These are phyloP conservation scores for Cucurbita moschata DNA, from an alignment of 306 rosid species.

Conservation along the genomic window DNA sequence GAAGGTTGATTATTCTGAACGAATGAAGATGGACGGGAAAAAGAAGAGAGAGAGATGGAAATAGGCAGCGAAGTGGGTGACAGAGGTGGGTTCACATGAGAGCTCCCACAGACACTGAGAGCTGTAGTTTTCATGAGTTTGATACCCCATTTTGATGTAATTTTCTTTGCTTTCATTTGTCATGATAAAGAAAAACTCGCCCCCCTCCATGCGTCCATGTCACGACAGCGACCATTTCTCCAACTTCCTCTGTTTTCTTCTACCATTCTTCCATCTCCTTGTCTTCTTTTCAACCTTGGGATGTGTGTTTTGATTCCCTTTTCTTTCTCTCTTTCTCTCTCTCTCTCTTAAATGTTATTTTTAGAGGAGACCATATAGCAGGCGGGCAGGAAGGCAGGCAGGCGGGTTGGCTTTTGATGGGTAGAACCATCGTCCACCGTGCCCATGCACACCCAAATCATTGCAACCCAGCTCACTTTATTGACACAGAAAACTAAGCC, in stretches of 20 bases:
- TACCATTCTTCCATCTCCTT: constrained; percentile 37
- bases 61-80: constrained; percentile 2
- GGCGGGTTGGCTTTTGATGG: not conserved
- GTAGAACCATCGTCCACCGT: not conserved
- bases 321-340: constrained; percentile 7
- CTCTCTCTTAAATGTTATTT: not conserved
- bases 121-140: not conserved
- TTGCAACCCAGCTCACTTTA: not conserved
- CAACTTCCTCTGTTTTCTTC: constrained; percentile 41
- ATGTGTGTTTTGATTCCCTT: constrained; percentile 44
- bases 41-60: not conserved
- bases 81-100: constrained; percentile 19
- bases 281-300: constrained; percentile 62
- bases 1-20: too few relatives aligned
- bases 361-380: not conserved
- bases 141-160: not conserved
- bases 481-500: not conserved
- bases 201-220: constrained; percentile 18
- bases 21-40: too few relatives aligned
- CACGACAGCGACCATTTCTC: constrained; percentile 72
- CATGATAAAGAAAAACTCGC: not conserved
- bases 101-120: not conserved
- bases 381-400: too few relatives aligned
- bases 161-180: not conserved
- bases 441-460: not conserved